Base-by-base conservation (phyloP, 2,329 filamentous ascomycete genomes). In the Verticillium klebahnii region DNA sequence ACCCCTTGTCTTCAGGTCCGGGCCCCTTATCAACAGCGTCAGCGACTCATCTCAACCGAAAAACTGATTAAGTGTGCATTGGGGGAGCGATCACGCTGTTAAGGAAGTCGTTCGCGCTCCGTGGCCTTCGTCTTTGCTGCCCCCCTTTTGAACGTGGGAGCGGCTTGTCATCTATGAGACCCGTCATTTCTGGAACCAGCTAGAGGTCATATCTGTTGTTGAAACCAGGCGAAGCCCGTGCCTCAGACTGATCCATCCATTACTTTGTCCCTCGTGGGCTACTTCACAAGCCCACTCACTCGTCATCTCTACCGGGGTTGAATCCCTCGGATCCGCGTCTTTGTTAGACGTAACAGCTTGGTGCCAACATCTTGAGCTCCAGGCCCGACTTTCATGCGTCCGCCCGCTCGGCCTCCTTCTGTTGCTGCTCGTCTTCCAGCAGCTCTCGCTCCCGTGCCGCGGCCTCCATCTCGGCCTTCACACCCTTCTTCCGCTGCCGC, bases 401-500 rank as follows among this genome's bases (percentile, higher is more conserved):
- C 19, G 64, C 64, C 64, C 75, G 69, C 62, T 73, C 73, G 45
- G 75, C 79, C 68, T 85, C 82, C 69, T 78, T 80, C 54, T 68
- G 68, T 40, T 77, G 75, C 73, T 87, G 83, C 70, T 85, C 81
- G 69, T 83, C 84, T 71, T 89, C 87, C 60, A 89, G 70, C 29
- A 81, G 72, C 76, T 92, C 89, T 63, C 86, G 79, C 67, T 84
- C 75, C 63, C 83, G 81, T 52, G 86, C 84, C 14, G 86, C 84
- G 37, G 84, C 86, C 75, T 98, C 95, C 0, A 86, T 85, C 57
- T 88, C 83, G 0, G 89, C 89, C 79, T 99, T 99, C 67, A 92
- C 85, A 12, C 93, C 90, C 80, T 99, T 99, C 68, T 89, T 88
- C 59, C 91, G 83, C 80, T 99, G 95, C 63, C 95, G 83, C 69